Evolutionary conservation across 2,329 filamentous ascomycete species (phyloP).

Genomic region (Colletotrichum sp.): DNA sequence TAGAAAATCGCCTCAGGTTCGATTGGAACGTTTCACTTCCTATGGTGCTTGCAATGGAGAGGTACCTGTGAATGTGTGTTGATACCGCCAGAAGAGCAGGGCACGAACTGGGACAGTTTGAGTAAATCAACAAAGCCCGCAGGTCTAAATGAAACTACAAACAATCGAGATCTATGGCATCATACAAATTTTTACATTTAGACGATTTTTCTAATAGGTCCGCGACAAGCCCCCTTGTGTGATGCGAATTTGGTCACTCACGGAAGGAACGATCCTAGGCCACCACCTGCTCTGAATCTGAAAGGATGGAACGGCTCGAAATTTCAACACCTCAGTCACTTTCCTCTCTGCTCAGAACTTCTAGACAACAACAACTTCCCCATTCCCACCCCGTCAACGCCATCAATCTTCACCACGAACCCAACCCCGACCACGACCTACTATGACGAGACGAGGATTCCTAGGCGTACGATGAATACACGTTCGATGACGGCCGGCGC

Average conservation of each 20-base stretch:
- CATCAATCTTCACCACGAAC: not conserved
- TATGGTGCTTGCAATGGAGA: not conserved
- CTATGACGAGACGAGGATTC: not conserved
- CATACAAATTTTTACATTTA: not conserved
- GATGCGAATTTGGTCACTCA: fast-evolving
- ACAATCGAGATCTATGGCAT: fast-evolving
- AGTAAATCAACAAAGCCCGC: fast-evolving
- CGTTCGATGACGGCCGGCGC: not conserved
- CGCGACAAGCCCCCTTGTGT: fast-evolving
- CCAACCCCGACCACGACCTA: not conserved
- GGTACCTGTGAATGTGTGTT: not conserved
- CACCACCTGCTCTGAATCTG: not conserved
- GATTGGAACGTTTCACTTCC: not conserved
- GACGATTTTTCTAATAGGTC: too few species aligned
- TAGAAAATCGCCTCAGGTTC: not conserved
- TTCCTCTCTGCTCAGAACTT: not conserved
- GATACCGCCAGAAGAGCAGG: not conserved
- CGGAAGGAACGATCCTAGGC: not conserved
- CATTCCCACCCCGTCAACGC: too few species aligned
- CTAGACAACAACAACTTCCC: not conserved
- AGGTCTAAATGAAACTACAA: not conserved
- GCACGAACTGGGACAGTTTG: fast-evolving
- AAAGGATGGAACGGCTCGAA: not conserved
- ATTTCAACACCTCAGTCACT: not conserved
- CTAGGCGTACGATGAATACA: not conserved